These are phyloP conservation scores for Domatiomyces globalis DNA, from an alignment of 2,329 filamentous ascomycete species.

Conservation along the genomic window DNA sequence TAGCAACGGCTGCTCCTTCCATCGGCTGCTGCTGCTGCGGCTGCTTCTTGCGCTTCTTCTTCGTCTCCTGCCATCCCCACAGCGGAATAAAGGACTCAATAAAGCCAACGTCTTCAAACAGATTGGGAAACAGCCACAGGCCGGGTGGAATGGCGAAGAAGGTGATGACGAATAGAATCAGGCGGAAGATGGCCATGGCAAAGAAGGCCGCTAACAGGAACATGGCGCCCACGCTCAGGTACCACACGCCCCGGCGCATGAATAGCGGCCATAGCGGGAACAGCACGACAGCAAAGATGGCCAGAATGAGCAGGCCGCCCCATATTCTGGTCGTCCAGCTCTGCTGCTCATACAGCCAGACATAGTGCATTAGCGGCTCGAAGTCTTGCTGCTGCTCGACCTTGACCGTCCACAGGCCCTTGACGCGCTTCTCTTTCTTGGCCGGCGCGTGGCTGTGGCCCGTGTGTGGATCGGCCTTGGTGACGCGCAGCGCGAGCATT, in stretches of 20 bases:
- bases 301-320: slow-evolving; percentile 63
- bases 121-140: slow-evolving; percentile 94
- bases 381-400: slow-evolving; percentile 90
- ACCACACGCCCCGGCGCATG: slow-evolving; percentile 88
- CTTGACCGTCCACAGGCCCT: slow-evolving; percentile 89
- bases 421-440: slow-evolving; percentile 74
- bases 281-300: slow-evolving; percentile 78
- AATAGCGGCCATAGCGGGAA: slow-evolving; percentile 94
- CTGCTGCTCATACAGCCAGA: slow-evolving; percentile 89
- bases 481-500: slow-evolving; percentile 79
- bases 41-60: slow-evolving; percentile 39
- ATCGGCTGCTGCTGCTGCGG: slow-evolving; percentile 22
- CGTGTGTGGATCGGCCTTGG: slow-evolving; percentile 63
- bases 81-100: slow-evolving; percentile 91
- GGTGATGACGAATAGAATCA: slow-evolving; percentile 87
- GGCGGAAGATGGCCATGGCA: slow-evolving; percentile 88
- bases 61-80: slow-evolving; percentile 85
- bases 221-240: slow-evolving; percentile 86
- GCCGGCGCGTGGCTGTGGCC: slow-evolving; percentile 54
- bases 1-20: slow-evolving; percentile 16
- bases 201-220: slow-evolving; percentile 88
- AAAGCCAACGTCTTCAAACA: slow-evolving; percentile 98
- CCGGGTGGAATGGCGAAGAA: slow-evolving; percentile 74
- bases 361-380: slow-evolving; percentile 63
- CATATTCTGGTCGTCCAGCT: slow-evolving; percentile 92